A percentile compares a stretch with the other conserved stretches of the same genome.
phyloP scores from a whole-genome alignment of 1,284 basidiomycete species.

The Marasmius oreades region DNA sequence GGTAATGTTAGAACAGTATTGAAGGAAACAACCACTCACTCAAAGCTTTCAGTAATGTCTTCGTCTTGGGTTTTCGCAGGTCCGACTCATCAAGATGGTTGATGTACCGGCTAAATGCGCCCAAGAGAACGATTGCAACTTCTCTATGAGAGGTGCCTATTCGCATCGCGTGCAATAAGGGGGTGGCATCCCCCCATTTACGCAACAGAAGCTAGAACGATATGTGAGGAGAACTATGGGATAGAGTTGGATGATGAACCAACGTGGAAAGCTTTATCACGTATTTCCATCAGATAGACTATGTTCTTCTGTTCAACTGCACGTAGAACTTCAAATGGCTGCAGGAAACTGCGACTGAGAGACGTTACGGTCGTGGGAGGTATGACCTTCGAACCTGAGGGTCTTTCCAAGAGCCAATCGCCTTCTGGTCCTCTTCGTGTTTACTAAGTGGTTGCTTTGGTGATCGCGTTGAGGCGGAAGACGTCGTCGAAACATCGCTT shows the following conservation, averaged over 20 bases:
- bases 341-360: slow-evolving; percentile 2
- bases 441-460: slow-evolving; percentile 12
- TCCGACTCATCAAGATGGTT: slow-evolving; percentile 75
- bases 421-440: slow-evolving; percentile 12
- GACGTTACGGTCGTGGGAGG: background rate
- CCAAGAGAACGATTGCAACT: slow-evolving; percentile 71
- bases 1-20: background rate
- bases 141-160: slow-evolving; percentile 72
- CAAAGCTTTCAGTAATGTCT: slow-evolving; percentile 65
- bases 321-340: slow-evolving; percentile 73
- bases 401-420: slow-evolving; percentile 44
- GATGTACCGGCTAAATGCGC: slow-evolving; percentile 78
- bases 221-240: background rate
- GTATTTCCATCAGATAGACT: slow-evolving; percentile 73
- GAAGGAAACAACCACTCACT: slow-evolving; percentile 40
- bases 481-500: slow-evolving; percentile 5
- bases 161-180: slow-evolving; percentile 77
- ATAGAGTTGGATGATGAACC: slow-evolving; percentile 20
- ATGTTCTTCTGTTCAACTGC: slow-evolving; percentile 74
- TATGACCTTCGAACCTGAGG: slow-evolving; percentile 46
- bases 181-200: slow-evolving; percentile 71
- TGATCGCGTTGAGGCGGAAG: slow-evolving; percentile 1
- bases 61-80: slow-evolving; percentile 52
- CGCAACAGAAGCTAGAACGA: slow-evolving; percentile 58
- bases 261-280: slow-evolving; percentile 76